Percentiles rank a stretch among this genome's conserved stretches.
Conservation (phyloP, 495 filamentous ascomycete genomes). For the Penicillium malachiteum region DNA sequence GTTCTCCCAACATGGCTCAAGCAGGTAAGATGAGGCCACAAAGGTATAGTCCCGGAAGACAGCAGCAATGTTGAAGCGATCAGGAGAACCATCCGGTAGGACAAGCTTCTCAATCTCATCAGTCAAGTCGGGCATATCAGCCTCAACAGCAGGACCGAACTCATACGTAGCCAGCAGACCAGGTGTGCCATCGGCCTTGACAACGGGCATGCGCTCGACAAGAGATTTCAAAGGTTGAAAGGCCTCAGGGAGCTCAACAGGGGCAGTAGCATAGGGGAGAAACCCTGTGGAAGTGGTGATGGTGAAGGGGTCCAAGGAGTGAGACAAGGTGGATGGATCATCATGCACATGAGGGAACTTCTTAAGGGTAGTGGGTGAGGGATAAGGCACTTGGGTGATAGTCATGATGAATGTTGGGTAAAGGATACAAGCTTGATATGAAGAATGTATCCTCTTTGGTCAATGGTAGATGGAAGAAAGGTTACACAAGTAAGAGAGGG, state of each 20-base stretch:
- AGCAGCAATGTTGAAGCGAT: conserved; percentile 75
- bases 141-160: conserved; percentile 65
- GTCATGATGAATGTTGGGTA: conserved; percentile 26
- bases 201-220: conserved; percentile 71
- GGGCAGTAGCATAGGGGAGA: conserved; percentile 42
- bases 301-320: conserved; percentile 68
- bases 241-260: conserved; percentile 53
- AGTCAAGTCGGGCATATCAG: conserved; percentile 72
- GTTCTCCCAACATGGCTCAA: conserved; percentile 88
- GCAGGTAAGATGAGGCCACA: conserved; percentile 79
- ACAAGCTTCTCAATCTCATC: conserved; percentile 65
- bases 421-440: background rate
- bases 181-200: conserved; percentile 62
- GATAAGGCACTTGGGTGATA: conserved; percentile 29
- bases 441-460: conserved; percentile 1
- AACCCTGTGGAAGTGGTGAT: conserved; percentile 84
- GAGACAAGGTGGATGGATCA: conserved; percentile 59
- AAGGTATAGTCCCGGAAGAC: conserved; percentile 90
- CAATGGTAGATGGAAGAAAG: background rate
- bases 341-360: conserved; percentile 57
- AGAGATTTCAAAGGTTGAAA: conserved; percentile 70
- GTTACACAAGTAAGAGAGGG: conserved; percentile 18
- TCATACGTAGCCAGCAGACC: conserved; percentile 72
- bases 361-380: conserved; percentile 43
- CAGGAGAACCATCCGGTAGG: conserved; percentile 43